phyloP scores from a whole-genome alignment of 305 asterid species.

The Nicotiana rustica region DNA sequence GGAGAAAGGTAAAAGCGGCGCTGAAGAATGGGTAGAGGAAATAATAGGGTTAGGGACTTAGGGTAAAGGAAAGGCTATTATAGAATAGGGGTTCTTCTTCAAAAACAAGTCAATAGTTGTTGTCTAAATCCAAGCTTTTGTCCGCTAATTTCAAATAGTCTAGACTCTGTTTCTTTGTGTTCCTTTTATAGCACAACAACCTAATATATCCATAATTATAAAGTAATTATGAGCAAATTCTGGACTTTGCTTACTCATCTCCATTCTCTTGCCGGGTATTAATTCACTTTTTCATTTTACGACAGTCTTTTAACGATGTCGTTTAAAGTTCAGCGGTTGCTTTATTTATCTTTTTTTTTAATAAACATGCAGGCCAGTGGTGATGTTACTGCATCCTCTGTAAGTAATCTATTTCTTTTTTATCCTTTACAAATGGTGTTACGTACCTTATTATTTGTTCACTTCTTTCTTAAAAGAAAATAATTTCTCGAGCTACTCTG shows the following conservation, averaged over 20 bases:
- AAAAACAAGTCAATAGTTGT: background rate
- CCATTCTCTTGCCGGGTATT: conserved; percentile 13
- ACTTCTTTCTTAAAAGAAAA: background rate
- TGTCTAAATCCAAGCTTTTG: background rate
- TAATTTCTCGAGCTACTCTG: background rate
- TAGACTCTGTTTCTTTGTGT: background rate
- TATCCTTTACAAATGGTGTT: background rate
- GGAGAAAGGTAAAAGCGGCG: no score
- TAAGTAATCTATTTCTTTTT: conserved; percentile 43
- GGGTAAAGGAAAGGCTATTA: no score
- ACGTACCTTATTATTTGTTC: background rate
- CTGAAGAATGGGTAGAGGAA: no score
- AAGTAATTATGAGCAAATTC: background rate
- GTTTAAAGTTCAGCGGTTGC: background rate
- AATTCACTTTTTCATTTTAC: background rate
- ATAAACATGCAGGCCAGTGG: conserved; percentile 65
- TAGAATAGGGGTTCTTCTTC: background rate
- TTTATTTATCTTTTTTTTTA: background rate
- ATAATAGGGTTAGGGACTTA: no score
- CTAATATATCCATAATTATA: background rate
- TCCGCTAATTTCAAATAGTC: background rate
- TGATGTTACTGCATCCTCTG: conserved; percentile 87
- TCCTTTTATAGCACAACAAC: background rate
- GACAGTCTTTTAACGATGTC: background rate
- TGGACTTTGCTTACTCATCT: conserved; percentile 29